Percentiles rank a stretch among this genome's conserved stretches.
phyloP scores from a whole-genome alignment of 805 yeast genomes.

The Saccharomyces kudriavzevii region DNA sequence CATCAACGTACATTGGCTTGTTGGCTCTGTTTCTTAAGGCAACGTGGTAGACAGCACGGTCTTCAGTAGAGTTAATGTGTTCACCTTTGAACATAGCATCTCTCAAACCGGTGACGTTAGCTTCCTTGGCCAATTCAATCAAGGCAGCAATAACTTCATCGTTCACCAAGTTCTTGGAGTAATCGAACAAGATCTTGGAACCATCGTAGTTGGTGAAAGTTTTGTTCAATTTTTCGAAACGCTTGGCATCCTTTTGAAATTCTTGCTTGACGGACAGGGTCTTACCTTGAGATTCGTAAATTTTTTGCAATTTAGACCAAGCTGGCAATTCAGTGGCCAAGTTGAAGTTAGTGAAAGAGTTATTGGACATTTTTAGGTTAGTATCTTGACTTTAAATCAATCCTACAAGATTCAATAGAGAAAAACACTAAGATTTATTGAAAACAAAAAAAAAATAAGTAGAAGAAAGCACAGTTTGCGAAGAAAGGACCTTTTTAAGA shows the following conservation, averaged over 20 bases:
- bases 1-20: conserved; percentile 83
- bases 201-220: conserved; percentile 80
- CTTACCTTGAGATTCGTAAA: conserved; percentile 66
- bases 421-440: neutral
- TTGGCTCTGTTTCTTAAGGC: conserved; percentile 91
- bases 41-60: conserved; percentile 92
- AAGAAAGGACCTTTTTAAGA: neutral
- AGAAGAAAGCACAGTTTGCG: too few species aligned
- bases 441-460: neutral
- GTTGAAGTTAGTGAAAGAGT: conserved; percentile 42
- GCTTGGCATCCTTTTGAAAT: conserved; percentile 62
- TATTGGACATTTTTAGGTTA: conserved; percentile 13
- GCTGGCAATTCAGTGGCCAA: conserved; percentile 70
- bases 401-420: neutral
- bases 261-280: conserved; percentile 66
- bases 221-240: conserved; percentile 70
- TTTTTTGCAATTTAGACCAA: conserved; percentile 67
- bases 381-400: neutral
- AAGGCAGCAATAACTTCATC: conserved; percentile 68
- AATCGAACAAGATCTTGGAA: conserved; percentile 85
- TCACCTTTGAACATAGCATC: conserved; percentile 89
- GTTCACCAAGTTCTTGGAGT: conserved; percentile 86
- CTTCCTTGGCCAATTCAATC: conserved; percentile 78
- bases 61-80: conserved; percentile 92
- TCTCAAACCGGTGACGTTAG: conserved; percentile 77